Evolutionary conservation across 2,329 filamentous ascomycete species (phyloP), one percentile per base, ranked within the genome.

Genomic region (Hypoxylon sp.): DNA sequence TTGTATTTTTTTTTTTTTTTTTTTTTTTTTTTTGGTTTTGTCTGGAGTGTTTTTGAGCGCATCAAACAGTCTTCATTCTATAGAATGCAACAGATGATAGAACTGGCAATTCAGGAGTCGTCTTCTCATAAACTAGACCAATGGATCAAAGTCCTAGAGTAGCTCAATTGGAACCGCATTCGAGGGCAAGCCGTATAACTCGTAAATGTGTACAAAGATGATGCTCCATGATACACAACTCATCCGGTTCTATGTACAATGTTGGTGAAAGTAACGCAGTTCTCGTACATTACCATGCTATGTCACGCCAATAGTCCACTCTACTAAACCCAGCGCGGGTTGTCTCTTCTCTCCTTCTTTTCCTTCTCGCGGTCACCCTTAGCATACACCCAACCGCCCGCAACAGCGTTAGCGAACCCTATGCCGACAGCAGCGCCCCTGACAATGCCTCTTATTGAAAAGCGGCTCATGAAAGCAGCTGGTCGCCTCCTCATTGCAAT

Each of bases 341-440:
- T 81, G 55, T 84, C 81, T 65, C 75, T 74, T 63, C 88, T 80
- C 72, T 83, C 83, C 72, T 79, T 77, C 61, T 83, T 83, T 75
- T 89, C 88, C 61, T 74, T 79, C 69, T 83, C 80, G 44, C 85
- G 82, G 70, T 88, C 82, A 0, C 86, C 86, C 10, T 77, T 84
- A 13, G 82, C 80, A 64, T 89, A 89, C 2, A 84, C 84, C 79
- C 83, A 87, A 2, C 83, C 83, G 2, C 84, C 85, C 0, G 85
- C 85, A 2, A 82, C 74, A 22, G 80, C 79, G 72, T 89, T 90
- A 10, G 78, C 79, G 0, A 79, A 64, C 0, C 84, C 87, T 42
- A 90, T 73, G 1, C 81, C 86, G 51, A 89, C 77, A 14, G 88
- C 86, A 0, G 79, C 74, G 5, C 82, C 85, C 20, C 87, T 81